Evolutionary conservation across 2,329 filamentous ascomycete genomes (phyloP).

Genomic region (Decorospora gaudefroyi): DNA sequence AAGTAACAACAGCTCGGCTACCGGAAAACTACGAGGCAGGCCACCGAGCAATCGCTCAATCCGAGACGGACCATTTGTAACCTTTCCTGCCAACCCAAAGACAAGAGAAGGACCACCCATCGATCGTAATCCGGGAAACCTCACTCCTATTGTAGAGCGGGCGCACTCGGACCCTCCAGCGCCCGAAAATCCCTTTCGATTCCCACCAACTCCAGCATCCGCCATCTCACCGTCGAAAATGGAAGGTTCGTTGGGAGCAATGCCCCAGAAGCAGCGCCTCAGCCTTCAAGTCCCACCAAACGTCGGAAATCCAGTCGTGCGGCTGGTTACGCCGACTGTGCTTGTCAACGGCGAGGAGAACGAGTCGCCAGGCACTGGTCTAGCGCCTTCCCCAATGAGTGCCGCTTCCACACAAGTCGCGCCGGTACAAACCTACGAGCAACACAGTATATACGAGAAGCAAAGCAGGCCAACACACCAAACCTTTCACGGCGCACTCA

Average conservation of each 20-base stretch:
- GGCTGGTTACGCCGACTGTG: slow-evolving; percentile 64
- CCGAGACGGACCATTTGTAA: slow-evolving; percentile 69
- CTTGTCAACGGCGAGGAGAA: slow-evolving; percentile 58
- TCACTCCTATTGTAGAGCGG: slow-evolving; percentile 53
- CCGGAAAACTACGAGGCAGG: slow-evolving; percentile 75
- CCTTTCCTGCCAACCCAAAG: slow-evolving; percentile 66
- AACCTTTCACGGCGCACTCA: slow-evolving; percentile 29
- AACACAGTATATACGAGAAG: slow-evolving; percentile 19
- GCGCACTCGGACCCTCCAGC: slow-evolving; percentile 48
- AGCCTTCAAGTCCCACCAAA: slow-evolving; percentile 68
- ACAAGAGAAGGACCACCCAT: slow-evolving; percentile 55
- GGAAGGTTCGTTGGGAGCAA: slow-evolving; percentile 30
- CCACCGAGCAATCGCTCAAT: slow-evolving; percentile 74
- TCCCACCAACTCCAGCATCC: slow-evolving; percentile 48
- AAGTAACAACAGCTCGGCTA: slow-evolving; percentile 63
- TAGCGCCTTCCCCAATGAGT: slow-evolving; percentile 33
- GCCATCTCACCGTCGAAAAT: slow-evolving; percentile 39
- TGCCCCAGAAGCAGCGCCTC: slow-evolving; percentile 54
- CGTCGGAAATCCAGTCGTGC: slow-evolving; percentile 60
- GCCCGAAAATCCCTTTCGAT: slow-evolving; percentile 44
- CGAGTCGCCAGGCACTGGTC: slow-evolving; percentile 27
- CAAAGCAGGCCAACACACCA: slow-evolving; percentile 28
- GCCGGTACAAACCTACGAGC: slow-evolving; percentile 25
- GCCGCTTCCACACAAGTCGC: slow-evolving; percentile 26
- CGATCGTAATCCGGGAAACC: slow-evolving; percentile 49